Evolutionary conservation across 495 filamentous ascomycete species (phyloP).

Genomic region (Penicillium herquei): DNA sequence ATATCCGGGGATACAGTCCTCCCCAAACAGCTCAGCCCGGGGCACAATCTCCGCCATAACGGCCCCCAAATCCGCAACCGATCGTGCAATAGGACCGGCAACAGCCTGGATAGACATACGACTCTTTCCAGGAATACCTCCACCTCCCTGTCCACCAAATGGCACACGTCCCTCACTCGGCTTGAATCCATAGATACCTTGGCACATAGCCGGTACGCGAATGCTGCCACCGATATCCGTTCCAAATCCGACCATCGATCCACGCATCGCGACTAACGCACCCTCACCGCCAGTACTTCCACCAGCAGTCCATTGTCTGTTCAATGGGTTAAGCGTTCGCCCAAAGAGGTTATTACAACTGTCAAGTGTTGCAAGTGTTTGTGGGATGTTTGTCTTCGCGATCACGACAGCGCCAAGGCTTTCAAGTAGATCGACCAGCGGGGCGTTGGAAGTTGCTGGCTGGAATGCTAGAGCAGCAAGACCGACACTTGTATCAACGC

Average conservation of each 20-base stretch:
- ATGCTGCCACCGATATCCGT: constrained; percentile 66
- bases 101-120: constrained; percentile 44
- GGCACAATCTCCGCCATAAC: constrained; percentile 53
- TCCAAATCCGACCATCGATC: constrained; percentile 64
- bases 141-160: constrained; percentile 44
- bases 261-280: constrained; percentile 59
- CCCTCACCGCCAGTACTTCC: constrained; percentile 69
- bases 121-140: constrained; percentile 36
- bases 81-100: constrained; percentile 50
- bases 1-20: constrained; percentile 49
- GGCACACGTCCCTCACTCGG: constrained; percentile 59
- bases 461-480: constrained; percentile 53
- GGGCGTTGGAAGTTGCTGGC: constrained; percentile 45
- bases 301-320: constrained; percentile 54
- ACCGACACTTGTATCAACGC: constrained; percentile 58
- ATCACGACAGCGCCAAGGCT: constrained; percentile 56
- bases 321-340: constrained; percentile 61
- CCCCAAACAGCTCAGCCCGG: constrained; percentile 42
- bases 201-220: constrained; percentile 58
- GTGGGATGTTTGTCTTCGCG: constrained; percentile 66
- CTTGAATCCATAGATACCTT: constrained; percentile 59
- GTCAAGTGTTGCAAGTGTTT: constrained; percentile 44
- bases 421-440: constrained; percentile 37
- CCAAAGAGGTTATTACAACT: constrained; percentile 53
- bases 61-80: constrained; percentile 43